Percentiles rank a stretch among this genome's conserved stretches.
Conservation (phyloP, 208 protist species). For the Crithidia sp. region DNA sequence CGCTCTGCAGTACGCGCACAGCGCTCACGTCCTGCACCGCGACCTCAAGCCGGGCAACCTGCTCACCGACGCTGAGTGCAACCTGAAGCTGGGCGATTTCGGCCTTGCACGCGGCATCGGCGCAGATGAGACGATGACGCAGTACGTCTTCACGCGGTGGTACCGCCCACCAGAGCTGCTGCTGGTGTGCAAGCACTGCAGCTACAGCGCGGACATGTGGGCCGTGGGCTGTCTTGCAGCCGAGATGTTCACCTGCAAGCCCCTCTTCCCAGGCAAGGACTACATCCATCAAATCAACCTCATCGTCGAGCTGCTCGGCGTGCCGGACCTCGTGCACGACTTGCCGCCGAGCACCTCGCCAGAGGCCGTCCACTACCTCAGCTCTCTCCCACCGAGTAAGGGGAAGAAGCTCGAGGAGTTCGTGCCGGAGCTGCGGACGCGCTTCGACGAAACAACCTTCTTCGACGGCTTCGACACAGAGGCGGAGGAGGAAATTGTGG, state of each 20-base stretch:
- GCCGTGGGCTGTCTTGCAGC: constrained; percentile 95
- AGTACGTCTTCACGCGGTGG: constrained; percentile 97
- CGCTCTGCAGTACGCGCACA: constrained; percentile 96
- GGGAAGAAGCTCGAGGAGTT: constrained; percentile 64
- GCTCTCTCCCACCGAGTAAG: constrained; percentile 48
- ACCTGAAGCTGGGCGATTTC: constrained; percentile 95
- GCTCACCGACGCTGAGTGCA: constrained; percentile 91
- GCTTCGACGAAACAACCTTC: constrained; percentile 57
- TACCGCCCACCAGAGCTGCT: constrained; percentile 99
- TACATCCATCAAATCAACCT: constrained; percentile 91
- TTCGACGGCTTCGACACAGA: constrained; percentile 53
- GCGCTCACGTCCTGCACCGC: constrained; percentile 95
- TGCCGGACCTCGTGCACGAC: constrained; percentile 76
- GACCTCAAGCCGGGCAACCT: constrained; percentile 96
- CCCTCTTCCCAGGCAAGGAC: constrained; percentile 86
- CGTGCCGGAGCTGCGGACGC: constrained; percentile 42
- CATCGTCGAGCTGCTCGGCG: constrained; percentile 75
- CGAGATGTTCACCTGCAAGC: constrained; percentile 92
- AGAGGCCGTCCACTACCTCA: constrained; percentile 79
- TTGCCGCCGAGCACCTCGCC: constrained; percentile 60
- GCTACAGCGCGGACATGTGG: constrained; percentile 96
- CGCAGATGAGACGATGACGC: constrained; percentile 90
- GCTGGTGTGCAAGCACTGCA: constrained; percentile 90
- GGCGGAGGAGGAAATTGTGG: constrained; percentile 21
- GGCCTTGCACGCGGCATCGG: constrained; percentile 72